Evolutionary conservation across 1,139 yeast species (phyloP).

Genomic region (Blastobotrys ciferrii): DNA sequence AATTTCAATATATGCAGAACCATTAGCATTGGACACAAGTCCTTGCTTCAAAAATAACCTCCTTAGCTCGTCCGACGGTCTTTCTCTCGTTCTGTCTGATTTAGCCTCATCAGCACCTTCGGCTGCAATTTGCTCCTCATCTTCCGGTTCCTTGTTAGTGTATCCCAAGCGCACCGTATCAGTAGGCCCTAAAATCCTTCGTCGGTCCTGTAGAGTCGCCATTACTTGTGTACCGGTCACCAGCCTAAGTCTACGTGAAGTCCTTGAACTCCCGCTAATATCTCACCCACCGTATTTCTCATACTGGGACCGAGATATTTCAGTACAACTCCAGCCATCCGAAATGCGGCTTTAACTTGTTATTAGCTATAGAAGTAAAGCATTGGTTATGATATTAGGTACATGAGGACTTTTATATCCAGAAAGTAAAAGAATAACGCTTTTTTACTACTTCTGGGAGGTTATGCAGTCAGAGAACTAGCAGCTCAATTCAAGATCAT

Average conservation of each 20-base stretch:
- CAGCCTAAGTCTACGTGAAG: too few relatives aligned
- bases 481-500: too few relatives aligned
- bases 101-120: conserved; percentile 1
- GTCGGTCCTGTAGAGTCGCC: conserved; percentile 36
- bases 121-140: conserved; percentile 1
- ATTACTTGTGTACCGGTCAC: too few relatives aligned
- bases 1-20: conserved; percentile 77
- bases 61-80: conserved; percentile 14
- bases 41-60: conserved; percentile 48
- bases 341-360: background rate
- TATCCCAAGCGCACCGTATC: conserved; percentile 32
- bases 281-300: background rate
- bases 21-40: conserved; percentile 69
- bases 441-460: too few relatives aligned
- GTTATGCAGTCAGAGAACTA: too few relatives aligned
- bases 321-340: background rate
- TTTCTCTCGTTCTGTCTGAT: conserved; percentile 10
- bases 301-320: conserved; percentile 3
- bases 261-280: too few relatives aligned
- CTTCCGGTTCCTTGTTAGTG: conserved; percentile 5
- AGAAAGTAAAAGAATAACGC: too few relatives aligned
- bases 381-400: too few relatives aligned
- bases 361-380: too few relatives aligned
- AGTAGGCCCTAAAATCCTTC: conserved; percentile 40
- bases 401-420: too few relatives aligned